Conservation (phyloP, 768 basidiomycete species). For the Suillus bovinus region DNA sequence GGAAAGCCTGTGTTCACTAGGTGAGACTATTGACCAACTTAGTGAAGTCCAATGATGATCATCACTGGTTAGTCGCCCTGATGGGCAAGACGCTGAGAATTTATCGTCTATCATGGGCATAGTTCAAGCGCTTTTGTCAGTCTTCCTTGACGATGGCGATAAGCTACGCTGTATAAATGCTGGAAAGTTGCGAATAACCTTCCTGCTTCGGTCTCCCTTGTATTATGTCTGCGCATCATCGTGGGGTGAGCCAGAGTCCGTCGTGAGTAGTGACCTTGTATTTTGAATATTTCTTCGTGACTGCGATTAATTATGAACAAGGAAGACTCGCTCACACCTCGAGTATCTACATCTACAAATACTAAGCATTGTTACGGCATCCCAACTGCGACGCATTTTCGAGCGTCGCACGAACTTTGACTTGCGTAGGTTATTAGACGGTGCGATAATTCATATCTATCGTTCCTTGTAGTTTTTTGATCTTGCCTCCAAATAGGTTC, state of each 20-base stretch:
- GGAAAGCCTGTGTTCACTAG: slow-evolving; percentile 97
- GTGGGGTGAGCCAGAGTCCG: slow-evolving; percentile 95
- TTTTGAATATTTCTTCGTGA: neutral
- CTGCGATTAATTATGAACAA: slow-evolving; percentile 40
- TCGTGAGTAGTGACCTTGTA: slow-evolving; percentile 57
- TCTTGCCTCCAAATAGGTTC: slow-evolving; percentile 55
- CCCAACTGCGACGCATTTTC: slow-evolving; percentile 85
- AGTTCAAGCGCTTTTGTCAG: slow-evolving; percentile 93
- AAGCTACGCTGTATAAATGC: slow-evolving; percentile 82
- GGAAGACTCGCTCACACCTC: slow-evolving; percentile 89
- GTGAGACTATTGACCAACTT: slow-evolving; percentile 39
- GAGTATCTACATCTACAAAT: slow-evolving; percentile 96
- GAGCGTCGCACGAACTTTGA: slow-evolving; percentile 92
- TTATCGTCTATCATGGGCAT: slow-evolving; percentile 84
- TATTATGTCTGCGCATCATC: slow-evolving; percentile 91
- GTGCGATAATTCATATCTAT: slow-evolving; percentile 29
- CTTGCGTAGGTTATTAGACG: slow-evolving; percentile 70
- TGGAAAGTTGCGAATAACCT: slow-evolving; percentile 80
- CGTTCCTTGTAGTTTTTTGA: slow-evolving; percentile 4
- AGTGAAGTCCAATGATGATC: slow-evolving; percentile 4
- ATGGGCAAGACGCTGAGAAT: slow-evolving; percentile 58
- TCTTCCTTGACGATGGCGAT: slow-evolving; percentile 92
- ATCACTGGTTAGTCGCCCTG: slow-evolving; percentile 43
- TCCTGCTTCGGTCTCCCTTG: slow-evolving; percentile 82
- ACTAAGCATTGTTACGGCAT: slow-evolving; percentile 82